These are phyloP conservation scores for Euphorbia schlechtendalii DNA, from an alignment of 441 rosid genomes.

Conservation along the genomic window DNA sequence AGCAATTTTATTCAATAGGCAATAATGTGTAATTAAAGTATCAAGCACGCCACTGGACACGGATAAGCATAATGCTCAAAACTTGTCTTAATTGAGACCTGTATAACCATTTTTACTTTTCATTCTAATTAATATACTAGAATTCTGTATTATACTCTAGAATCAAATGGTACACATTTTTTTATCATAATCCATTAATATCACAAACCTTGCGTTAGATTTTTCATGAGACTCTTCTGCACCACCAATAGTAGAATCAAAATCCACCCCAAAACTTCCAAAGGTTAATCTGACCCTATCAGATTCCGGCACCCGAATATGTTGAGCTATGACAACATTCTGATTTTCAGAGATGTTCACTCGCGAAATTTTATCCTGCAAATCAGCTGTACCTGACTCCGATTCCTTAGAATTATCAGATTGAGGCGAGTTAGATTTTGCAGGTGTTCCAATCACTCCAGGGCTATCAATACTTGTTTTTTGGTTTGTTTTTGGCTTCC, in stretches of 20 bases:
- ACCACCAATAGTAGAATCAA: slow-evolving; percentile 40
- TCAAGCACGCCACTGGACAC: not conserved
- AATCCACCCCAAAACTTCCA: slow-evolving; percentile 72
- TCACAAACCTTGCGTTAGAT: slow-evolving; percentile 50
- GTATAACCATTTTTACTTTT: not conserved
- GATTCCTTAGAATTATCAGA: slow-evolving; percentile 36
- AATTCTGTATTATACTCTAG: not conserved
- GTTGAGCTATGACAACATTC: slow-evolving; percentile 77
- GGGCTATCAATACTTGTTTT: slow-evolving; percentile 39
- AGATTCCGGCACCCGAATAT: slow-evolving; percentile 75
- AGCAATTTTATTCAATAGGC: not conserved
- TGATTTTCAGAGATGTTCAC: slow-evolving; percentile 45
- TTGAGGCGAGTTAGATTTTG: slow-evolving; percentile 40
- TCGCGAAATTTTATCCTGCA: slow-evolving; percentile 49
- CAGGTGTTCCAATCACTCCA: slow-evolving; percentile 70
- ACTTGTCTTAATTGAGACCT: not conserved
- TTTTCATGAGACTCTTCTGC: slow-evolving; percentile 45
- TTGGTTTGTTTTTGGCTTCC: slow-evolving; percentile 83
- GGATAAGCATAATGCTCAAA: not conserved
- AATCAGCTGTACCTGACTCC: slow-evolving; percentile 41
- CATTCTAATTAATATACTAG: not conserved
- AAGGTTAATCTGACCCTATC: slow-evolving; percentile 72
- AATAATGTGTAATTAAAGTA: not conserved
- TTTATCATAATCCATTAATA: not conserved
- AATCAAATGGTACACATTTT: not conserved